A percentile compares a stretch with the other conserved stretches of the same genome.
phyloP scores from a whole-genome alignment of 345 rosid genomes.

The Pugionium dolabratum region DNA sequence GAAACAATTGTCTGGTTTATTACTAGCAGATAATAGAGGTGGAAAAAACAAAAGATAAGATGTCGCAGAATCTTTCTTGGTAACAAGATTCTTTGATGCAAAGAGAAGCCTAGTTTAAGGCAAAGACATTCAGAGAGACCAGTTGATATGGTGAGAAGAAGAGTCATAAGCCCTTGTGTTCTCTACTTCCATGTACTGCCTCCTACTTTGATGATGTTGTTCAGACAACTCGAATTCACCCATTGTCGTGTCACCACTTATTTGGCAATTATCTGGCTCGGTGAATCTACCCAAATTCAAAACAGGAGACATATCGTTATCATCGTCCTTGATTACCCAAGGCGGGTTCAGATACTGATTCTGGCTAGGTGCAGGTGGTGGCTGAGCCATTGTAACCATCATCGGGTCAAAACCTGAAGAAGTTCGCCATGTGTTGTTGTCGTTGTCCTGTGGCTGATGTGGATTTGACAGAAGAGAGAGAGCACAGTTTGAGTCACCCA shows the following conservation, averaged over 20 bases:
- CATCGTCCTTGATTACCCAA: conserved; percentile 60
- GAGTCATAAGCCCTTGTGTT: conserved; percentile 58
- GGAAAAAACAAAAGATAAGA: conserved; percentile 11
- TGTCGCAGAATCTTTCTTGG: conserved; percentile 11
- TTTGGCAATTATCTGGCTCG: conserved; percentile 46
- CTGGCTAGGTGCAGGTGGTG: conserved; percentile 47
- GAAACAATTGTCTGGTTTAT: conserved; percentile 36
- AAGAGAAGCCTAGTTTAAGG: conserved; percentile 4
- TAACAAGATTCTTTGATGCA: conserved; percentile 18
- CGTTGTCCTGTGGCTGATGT: conserved; percentile 53
- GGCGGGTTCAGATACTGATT: conserved; percentile 52
- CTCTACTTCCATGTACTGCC: conserved; percentile 32
- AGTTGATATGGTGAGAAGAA: conserved; percentile 63
- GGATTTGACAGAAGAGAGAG: conserved; percentile 99
- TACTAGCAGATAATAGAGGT: not conserved
- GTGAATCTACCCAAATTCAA: conserved; percentile 55
- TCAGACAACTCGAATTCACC: conserved; percentile 52
- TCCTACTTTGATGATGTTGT: too few species aligned
- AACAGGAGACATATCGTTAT: conserved; percentile 47
- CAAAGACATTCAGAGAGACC: conserved; percentile 57
- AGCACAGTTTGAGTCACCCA: conserved; percentile 81
- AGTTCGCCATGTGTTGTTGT: conserved; percentile 43
- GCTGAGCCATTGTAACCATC: conserved; percentile 53
- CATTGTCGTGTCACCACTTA: conserved; percentile 36
- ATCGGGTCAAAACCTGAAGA: conserved; percentile 45